These are phyloP conservation scores for Penicillium fimorum DNA, from an alignment of 495 filamentous ascomycete species.

Conservation along the genomic window DNA sequence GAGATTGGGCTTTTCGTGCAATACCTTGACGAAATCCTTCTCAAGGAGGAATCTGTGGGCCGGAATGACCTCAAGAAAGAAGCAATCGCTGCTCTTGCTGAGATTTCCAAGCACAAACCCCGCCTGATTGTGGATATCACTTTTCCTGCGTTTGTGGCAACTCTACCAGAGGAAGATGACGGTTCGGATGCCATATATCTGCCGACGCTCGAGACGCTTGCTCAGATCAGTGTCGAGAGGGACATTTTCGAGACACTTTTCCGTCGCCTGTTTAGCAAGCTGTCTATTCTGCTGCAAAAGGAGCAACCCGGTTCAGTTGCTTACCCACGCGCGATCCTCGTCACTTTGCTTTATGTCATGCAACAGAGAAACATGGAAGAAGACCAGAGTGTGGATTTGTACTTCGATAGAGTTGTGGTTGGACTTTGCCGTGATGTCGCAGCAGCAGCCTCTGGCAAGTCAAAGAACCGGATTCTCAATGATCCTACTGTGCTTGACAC, in stretches of 20 bases:
- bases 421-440: constrained; percentile 47
- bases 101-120: constrained; percentile 65
- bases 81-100: constrained; percentile 61
- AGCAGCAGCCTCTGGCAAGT: constrained; percentile 38
- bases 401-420: constrained; percentile 61
- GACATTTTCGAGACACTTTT: constrained; percentile 69
- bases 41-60: constrained; percentile 57
- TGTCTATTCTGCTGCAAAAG: constrained; percentile 57
- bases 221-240: constrained; percentile 63
- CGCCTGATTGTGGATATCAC: constrained; percentile 68
- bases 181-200: constrained; percentile 46
- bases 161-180: constrained; percentile 59
- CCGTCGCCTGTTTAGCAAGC: constrained; percentile 63
- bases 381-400: constrained; percentile 51
- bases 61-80: constrained; percentile 59
- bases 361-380: constrained; percentile 50
- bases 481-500: constrained; percentile 58
- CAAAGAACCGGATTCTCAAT: constrained; percentile 45
- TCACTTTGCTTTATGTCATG: constrained; percentile 66
- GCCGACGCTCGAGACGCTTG: constrained; percentile 64
- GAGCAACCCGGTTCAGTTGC: constrained; percentile 45
- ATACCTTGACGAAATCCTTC: constrained; percentile 62
- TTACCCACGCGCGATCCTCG: constrained; percentile 60
- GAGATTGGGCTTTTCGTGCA: constrained; percentile 64
- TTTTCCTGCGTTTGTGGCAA: constrained; percentile 71